phyloP scores from a whole-genome alignment of 768 basidiomycete species.

The Leucocoprinus sp. region DNA sequence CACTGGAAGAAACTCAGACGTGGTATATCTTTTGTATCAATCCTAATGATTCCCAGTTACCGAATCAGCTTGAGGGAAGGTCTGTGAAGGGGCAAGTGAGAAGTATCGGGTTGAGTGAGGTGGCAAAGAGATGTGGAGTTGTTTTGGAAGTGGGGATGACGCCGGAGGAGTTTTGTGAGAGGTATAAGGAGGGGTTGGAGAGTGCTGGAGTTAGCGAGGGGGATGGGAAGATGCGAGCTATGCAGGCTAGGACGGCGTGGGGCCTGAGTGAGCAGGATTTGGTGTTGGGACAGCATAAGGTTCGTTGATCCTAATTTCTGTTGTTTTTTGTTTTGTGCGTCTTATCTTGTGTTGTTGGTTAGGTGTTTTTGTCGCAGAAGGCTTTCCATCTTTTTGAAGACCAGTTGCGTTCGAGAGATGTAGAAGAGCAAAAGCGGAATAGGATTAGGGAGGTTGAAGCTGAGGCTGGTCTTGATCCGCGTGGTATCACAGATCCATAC shows the following conservation, averaged over 20 bases:
- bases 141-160: slow-evolving; percentile 83
- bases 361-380: slow-evolving; percentile 84
- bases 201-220: slow-evolving; percentile 53
- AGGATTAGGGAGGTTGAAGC: slow-evolving; percentile 69
- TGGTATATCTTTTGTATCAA: slow-evolving; percentile 93
- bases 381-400: slow-evolving; percentile 91
- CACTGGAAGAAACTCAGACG: slow-evolving; percentile 79
- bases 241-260: slow-evolving; percentile 48
- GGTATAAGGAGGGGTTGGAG: slow-evolving; percentile 67
- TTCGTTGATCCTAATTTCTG: slow-evolving; percentile 24
- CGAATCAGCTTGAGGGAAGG: slow-evolving; percentile 88
- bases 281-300: slow-evolving; percentile 79
- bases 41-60: slow-evolving; percentile 92
- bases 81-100: slow-evolving; percentile 89
- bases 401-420: slow-evolving; percentile 70
- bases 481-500: slow-evolving; percentile 58
- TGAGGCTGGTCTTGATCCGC: slow-evolving; percentile 57
- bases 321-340: not conserved
- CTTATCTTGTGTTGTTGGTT: slow-evolving; percentile 8
- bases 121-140: slow-evolving; percentile 57
- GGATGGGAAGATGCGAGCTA: slow-evolving; percentile 48
- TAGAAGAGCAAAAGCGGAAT: slow-evolving; percentile 80
- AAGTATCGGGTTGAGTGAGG: slow-evolving; percentile 69
- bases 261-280: slow-evolving; percentile 62
- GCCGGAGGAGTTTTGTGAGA: slow-evolving; percentile 75